A percentile compares a stretch with the other conserved stretches of the same genome.
phyloP scores from a whole-genome alignment of 306 rosid genomes.

The Corylus avellana region DNA sequence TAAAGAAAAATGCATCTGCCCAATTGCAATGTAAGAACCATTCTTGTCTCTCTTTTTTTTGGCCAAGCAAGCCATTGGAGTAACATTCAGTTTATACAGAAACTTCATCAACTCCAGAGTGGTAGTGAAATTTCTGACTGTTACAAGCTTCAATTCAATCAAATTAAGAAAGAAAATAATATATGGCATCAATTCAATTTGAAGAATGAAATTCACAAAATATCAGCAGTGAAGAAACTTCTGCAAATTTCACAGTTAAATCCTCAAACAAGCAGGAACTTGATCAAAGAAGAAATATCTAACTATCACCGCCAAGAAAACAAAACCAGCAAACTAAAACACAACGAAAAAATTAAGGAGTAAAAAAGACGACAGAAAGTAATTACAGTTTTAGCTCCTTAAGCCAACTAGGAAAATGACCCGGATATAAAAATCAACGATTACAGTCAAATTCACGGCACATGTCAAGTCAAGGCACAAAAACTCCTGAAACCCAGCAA shows the following conservation, averaged over 20 bases:
- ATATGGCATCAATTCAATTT: not conserved
- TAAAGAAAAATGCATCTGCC: not conserved
- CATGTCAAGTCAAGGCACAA: not conserved
- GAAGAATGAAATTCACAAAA: not conserved
- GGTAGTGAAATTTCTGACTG: not conserved
- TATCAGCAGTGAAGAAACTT: not conserved
- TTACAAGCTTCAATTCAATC: not conserved
- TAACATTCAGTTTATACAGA: not conserved
- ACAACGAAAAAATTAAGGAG: not conserved
- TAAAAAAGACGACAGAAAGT: not conserved
- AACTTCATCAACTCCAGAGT: not conserved
- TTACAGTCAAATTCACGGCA: not conserved
- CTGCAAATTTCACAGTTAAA: conserved; percentile 5
- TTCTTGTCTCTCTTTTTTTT: not conserved
- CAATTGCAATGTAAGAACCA: not conserved
- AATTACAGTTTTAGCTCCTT: not conserved
- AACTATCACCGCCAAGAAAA: not conserved
- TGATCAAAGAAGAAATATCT: not conserved
- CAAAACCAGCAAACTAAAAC: not conserved
- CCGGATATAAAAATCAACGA: not conserved
- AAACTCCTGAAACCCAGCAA: not conserved
- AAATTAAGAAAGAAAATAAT: not conserved
- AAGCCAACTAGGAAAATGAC: conserved; percentile 1
- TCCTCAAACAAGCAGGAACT: not conserved
- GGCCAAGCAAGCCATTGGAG: not conserved